Evolutionary conservation across 495 filamentous ascomycete species (phyloP), one percentile per base, ranked within the genome.

Genomic region (Hypoxylon crocopeplum): DNA sequence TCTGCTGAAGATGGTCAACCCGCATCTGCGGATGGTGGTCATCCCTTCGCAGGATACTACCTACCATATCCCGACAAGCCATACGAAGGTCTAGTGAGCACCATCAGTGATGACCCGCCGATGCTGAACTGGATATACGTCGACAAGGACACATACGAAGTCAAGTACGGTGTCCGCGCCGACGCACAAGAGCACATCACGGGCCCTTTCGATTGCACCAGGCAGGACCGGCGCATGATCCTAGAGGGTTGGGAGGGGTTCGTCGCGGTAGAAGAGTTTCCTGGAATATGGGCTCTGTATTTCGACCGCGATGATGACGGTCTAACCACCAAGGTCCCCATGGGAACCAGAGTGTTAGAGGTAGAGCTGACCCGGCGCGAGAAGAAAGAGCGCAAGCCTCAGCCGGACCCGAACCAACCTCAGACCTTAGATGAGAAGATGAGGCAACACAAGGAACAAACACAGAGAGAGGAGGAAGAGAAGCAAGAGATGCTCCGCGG

Each of bases 51-150:
- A 39, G 84, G 84, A 7, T 86, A 84, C 59, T 85, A 80, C 66
- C 77, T 86, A 59, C 77, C 77, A 5, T 85, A 85, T 60, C 84
- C 84, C n/a, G 74, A 72, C 17, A 77, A 82, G 19, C 69, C 73
- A 40, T 70, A 77, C 37, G 82, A 79, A 44, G 84, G 82, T n/a
- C 68, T 85, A 34, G 84, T 87, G 41, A 83, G 82, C 52, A 80
- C 79, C 16, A 82, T 85, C 46, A 69, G 73, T 6, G 82, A 84
- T 53, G 79, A 83, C 50, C 82, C 83, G 1, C 84, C 84, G 3
- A 77, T 81, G 73, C 71, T 87, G 15, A 86, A 86, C 72, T 87
- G 84, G 84, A 80, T 87, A 10, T 87, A 83, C 45, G 75, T 85
- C 50, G 82, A 85, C 72, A 75, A 78, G 56, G 77, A 82, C 54